Evolutionary conservation across 805 yeast genomes (phyloP).

Genomic region (Groenewaldozyma tartarivorans): DNA sequence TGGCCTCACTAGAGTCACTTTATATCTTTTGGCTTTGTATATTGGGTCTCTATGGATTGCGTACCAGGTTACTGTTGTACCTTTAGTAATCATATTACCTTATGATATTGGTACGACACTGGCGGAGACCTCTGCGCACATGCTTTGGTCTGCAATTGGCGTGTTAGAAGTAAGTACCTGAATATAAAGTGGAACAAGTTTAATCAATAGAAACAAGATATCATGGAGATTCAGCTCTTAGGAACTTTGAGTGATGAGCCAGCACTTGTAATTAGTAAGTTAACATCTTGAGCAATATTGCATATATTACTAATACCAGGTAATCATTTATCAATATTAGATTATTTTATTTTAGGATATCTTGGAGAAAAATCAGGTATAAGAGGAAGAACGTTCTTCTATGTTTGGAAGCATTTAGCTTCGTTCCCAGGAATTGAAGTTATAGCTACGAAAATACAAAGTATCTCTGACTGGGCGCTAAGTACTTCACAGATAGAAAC

Average conservation of each 20-base stretch:
- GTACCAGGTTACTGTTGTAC: neutral
- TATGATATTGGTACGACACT: neutral
- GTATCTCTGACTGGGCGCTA: slow-evolving; percentile 58
- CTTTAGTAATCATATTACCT: neutral
- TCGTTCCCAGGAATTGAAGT: slow-evolving; percentile 46
- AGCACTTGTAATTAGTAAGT: slow-evolving; percentile 25
- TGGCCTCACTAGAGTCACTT: neutral
- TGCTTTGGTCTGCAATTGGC: neutral
- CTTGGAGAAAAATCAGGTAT: slow-evolving; percentile 17
- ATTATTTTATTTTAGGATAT: slow-evolving; percentile 45
- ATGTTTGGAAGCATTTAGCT: slow-evolving; percentile 65
- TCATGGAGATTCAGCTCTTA: neutral
- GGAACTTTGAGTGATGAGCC: slow-evolving; percentile 20
- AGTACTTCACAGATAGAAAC: slow-evolving; percentile 21
- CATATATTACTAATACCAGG: slow-evolving; percentile 23
- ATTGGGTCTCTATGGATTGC: neutral
- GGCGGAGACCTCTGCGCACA: neutral
- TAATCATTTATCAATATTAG: slow-evolving; percentile 65
- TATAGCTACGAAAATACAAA: slow-evolving; percentile 37
- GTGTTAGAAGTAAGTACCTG: slow-evolving; percentile 1
- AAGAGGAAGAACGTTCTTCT: slow-evolving; percentile 36
- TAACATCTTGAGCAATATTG: slow-evolving; percentile 14
- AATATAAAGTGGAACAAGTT: neutral
- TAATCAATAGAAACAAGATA: neutral
- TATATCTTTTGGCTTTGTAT: neutral